These are phyloP conservation scores for Blastobotrys robertii DNA, from an alignment of 805 yeast species.

Conservation along the genomic window DNA sequence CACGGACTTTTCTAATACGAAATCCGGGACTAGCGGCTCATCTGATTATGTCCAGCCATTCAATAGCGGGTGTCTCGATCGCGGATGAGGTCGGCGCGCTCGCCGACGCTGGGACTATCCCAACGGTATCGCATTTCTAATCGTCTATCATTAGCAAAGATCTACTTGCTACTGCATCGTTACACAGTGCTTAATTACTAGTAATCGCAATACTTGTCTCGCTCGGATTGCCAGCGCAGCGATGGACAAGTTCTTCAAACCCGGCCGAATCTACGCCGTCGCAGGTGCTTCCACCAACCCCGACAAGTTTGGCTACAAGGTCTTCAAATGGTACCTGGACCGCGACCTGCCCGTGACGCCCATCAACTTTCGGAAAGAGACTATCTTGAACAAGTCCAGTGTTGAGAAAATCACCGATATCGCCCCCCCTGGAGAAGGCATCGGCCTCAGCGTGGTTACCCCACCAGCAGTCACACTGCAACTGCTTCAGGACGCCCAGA, in stretches of 20 bases:
- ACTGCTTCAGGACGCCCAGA: conserved; percentile 31
- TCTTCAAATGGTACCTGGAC: conserved; percentile 54
- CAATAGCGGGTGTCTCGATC: no score
- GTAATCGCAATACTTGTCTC: not conserved
- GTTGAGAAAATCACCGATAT: conserved; percentile 19
- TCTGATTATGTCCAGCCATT: no score
- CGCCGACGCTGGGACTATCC: no score
- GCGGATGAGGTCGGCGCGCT: no score
- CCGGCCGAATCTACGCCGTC: conserved; percentile 47
- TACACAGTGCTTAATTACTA: no score
- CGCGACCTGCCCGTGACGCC: conserved; percentile 54
- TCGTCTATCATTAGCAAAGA: no score
- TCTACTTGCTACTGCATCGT: no score
- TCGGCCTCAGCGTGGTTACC: conserved; percentile 56
- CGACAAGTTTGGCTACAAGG: conserved; percentile 59
- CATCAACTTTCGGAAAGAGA: conserved; percentile 46
- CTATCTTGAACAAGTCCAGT: conserved; percentile 38
- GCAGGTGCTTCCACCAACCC: conserved; percentile 64
- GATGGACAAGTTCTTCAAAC: conserved; percentile 39
- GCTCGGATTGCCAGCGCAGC: not conserved
- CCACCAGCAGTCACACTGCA: conserved; percentile 55
- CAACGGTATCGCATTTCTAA: no score
- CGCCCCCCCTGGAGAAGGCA: conserved; percentile 27
- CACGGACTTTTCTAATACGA: no score
- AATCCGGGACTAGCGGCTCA: no score